Evolutionary conservation across 139 green algal genomes (phyloP).

Genomic region (Trebouxia sp.): DNA sequence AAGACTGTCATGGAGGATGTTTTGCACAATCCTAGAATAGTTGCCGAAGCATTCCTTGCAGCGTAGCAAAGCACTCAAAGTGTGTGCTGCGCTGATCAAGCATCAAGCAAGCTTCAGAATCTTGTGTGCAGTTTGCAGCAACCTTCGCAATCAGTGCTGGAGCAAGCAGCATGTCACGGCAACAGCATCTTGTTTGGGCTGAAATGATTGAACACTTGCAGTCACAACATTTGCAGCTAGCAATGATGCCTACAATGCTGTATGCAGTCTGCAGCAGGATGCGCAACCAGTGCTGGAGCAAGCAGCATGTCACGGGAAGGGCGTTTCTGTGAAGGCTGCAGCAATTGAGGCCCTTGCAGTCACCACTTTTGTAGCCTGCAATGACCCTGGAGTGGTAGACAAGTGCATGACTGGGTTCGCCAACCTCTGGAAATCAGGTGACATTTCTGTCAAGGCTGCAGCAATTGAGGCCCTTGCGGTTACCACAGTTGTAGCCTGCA

Average conservation of each 20-base stretch:
- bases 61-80: too few relatives aligned
- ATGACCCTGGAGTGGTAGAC: conserved; percentile 49
- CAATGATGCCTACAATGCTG: conserved; percentile 42
- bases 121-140: conserved; percentile 45
- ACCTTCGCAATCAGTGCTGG: conserved; percentile 47
- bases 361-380: conserved; percentile 54
- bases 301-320: conserved; percentile 35
- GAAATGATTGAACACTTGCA: conserved; percentile 56
- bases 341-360: conserved; percentile 60
- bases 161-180: conserved; percentile 35
- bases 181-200: conserved; percentile 32
- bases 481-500: conserved; percentile 54
- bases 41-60: too few relatives aligned
- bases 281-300: conserved; percentile 52
- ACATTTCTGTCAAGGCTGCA: conserved; percentile 25
- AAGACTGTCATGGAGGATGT: too few relatives aligned
- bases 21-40: too few relatives aligned
- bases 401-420: conserved; percentile 52
- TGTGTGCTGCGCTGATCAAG: too few relatives aligned
- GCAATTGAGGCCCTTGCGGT: conserved; percentile 60
- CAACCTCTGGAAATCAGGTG: not conserved
- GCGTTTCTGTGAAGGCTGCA: conserved; percentile 25
- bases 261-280: conserved; percentile 46
- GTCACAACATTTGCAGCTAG: conserved; percentile 58
- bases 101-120: too few relatives aligned